A percentile compares a stretch with the other conserved stretches of the same genome.
phyloP scores from a whole-genome alignment of 228 moss, liverwort and hornwort species.

The Sphagnum magellanicum region DNA sequence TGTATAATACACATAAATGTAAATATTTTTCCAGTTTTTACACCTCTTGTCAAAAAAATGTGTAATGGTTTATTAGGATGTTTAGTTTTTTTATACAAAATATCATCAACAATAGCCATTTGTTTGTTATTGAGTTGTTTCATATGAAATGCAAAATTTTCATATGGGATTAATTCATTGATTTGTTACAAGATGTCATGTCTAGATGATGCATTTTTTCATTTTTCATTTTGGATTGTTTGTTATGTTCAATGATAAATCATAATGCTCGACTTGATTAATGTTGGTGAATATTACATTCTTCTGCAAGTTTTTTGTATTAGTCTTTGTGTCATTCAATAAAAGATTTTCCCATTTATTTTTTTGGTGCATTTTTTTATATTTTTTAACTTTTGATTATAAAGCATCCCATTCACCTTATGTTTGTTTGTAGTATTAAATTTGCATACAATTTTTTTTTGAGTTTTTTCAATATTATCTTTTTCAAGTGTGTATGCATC shows the following conservation, averaged over 20 bases:
- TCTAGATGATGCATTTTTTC: neutral
- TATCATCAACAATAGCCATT: neutral
- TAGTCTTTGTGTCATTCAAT: neutral
- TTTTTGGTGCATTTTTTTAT: neutral
- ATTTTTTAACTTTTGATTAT: neutral
- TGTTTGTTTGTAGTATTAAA: neutral
- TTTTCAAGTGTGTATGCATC: neutral
- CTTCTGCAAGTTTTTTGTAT: neutral
- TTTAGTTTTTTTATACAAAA: neutral
- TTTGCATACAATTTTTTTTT: neutral
- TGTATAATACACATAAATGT: neutral
- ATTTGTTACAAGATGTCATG: neutral
- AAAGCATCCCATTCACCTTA: neutral
- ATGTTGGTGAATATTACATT: neutral
- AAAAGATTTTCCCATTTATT: neutral
- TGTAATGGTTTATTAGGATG: neutral
- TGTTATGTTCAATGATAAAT: neutral
- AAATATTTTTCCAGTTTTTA: neutral
- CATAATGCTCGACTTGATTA: neutral
- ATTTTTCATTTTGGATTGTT: neutral
- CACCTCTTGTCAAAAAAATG: neutral
- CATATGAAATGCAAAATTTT: neutral
- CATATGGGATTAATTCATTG: neutral
- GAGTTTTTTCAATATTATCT: neutral
- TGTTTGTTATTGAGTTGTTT: neutral